Base-by-base conservation (phyloP, 2,329 filamentous ascomycete species). In the Tolypocladium guangdongense region DNA sequence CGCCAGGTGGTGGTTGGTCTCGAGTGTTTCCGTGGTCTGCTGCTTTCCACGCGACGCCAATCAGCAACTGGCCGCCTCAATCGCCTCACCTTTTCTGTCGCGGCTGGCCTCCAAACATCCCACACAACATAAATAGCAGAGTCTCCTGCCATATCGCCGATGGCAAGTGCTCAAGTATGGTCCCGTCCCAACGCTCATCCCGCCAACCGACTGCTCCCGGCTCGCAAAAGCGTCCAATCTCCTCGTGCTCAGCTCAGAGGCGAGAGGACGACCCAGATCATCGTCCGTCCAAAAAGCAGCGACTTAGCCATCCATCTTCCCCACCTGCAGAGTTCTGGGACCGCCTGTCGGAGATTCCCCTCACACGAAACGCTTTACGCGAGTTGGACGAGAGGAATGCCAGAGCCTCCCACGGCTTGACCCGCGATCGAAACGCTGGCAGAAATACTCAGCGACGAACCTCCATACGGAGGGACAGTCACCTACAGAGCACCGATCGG, bases 311-410 rank as follows among this genome's bases (percentile, higher is more conserved):
- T 48, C 53, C 53, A n/a, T 14, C 30, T 16, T 49, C 45, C 36
- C 53, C 46, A 7, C 53, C 53, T 4, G 8, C 53, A 8, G 24
- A 50, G 16, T 55, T 55, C 51, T 55, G 54, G 54, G 54, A 55
- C 37, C 11, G n/a, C 8, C 35, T 55, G 36, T 49, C 50, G 22
- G 22, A n/a, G 18, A 24, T 47, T 2, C 46, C 22, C 4, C 51
- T 55, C 7, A 53, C 54, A 4, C 32, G 22, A 10, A 53, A 39
- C 35, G 51, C 51, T 2, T 36, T 53, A 27, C 51, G 45, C 16
- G 51, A 53, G 20, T 35, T 35, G 10, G 7, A 36, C 20, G 20
- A 37, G 16, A 52, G 51, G 33, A 48, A 20, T 7, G 10, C 11
- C 2, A 22, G 38, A 24, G 4, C 20, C 51, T 33, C 32, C 14